Evolutionary conservation across 2,329 filamentous ascomycete species (phyloP).

Genomic region (Leptographium lundbergii): DNA sequence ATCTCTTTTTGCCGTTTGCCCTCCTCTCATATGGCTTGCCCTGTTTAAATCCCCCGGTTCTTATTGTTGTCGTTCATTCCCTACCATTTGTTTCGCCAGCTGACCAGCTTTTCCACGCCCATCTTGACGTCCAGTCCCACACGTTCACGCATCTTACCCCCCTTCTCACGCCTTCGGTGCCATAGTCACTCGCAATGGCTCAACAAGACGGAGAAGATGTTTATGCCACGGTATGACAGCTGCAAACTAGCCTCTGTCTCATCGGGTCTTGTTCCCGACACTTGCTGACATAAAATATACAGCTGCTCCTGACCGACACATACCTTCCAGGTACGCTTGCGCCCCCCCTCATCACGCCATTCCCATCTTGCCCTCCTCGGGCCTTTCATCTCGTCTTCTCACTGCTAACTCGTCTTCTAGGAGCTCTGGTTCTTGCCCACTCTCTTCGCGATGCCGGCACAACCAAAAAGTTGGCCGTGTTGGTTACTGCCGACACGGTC

Average conservation of each 20-base stretch:
- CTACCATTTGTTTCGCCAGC: neutral
- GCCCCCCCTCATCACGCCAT: conserved; percentile 13
- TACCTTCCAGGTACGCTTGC: conserved; percentile 68
- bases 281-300: conserved; percentile 10
- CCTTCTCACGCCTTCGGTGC: neutral
- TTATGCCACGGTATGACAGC: conserved; percentile 41
- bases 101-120: neutral
- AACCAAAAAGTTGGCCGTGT: conserved; percentile 69
- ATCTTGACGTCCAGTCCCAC: neutral
- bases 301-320: conserved; percentile 85
- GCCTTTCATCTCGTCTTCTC: conserved; percentile 2
- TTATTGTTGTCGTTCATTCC: neutral
- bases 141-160: neutral
- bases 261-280: neutral
- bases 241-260: neutral
- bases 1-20: neutral
- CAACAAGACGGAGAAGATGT: conserved; percentile 32
- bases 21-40: neutral
- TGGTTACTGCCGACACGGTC: conserved; percentile 72
- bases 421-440: conserved; percentile 85
- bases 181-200: conserved; percentile 20
- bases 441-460: conserved; percentile 86
- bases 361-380: conserved; percentile 4
- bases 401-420: conserved; percentile 30
- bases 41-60: neutral